Evolutionary conservation across 2,329 filamentous ascomycete genomes (phyloP).

Genomic region (Epichloe gansuensis): DNA sequence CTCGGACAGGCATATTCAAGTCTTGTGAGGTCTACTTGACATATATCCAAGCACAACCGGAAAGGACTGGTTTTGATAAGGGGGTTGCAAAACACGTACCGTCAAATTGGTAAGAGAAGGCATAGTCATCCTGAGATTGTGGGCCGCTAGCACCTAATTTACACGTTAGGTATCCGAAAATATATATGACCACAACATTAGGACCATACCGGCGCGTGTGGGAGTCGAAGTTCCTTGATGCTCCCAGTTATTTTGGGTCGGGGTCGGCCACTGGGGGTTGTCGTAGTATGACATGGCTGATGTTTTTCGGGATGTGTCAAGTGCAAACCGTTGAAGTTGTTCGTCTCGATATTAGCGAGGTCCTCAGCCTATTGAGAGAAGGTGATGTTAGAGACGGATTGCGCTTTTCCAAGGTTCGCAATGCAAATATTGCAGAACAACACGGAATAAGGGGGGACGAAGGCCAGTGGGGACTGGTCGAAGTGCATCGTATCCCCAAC

Average conservation of each 20-base stretch:
- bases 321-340: background rate
- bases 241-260: slow-evolving; percentile 31
- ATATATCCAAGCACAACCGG: background rate
- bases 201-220: slow-evolving; percentile 25
- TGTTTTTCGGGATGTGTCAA: background rate
- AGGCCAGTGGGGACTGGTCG: background rate
- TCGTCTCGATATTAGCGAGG: background rate
- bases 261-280: slow-evolving; percentile 27
- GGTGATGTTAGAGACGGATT: background rate
- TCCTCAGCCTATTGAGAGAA: background rate
- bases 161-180: slow-evolving; percentile 3
- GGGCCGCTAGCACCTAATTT: slow-evolving; percentile 59
- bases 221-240: slow-evolving; percentile 29
- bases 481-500: background rate
- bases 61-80: background rate
- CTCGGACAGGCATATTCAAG: background rate
- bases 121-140: slow-evolving; percentile 61
- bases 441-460: background rate
- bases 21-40: background rate
- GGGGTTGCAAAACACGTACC: slow-evolving; percentile 43
- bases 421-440: background rate
- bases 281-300: slow-evolving; percentile 32
- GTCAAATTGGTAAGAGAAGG: slow-evolving; percentile 81
- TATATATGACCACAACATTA: background rate
- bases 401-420: background rate